A percentile compares a stretch with the other conserved stretches of the same genome.
These are phyloP conservation scores for Gossypium schwendimanii DNA, from an alignment of 441 rosid species.

Conservation along the genomic window DNA sequence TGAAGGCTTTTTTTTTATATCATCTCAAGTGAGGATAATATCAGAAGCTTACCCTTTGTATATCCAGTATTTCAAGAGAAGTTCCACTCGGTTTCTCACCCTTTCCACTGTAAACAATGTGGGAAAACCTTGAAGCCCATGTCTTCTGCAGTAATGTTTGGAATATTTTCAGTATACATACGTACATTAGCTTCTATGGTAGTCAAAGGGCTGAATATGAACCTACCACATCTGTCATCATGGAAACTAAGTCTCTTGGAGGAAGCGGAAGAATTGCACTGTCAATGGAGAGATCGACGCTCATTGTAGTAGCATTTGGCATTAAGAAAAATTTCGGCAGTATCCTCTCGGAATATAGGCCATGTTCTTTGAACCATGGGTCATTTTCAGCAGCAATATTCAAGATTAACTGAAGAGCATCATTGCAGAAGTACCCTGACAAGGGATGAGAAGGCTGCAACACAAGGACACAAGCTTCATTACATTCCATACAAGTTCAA, in stretches of 20 bases:
- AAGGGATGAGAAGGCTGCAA: background rate
- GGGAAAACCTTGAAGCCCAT: background rate
- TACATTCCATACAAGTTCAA: background rate
- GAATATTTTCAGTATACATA: too few relatives aligned
- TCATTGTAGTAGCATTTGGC: background rate
- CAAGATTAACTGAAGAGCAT: background rate
- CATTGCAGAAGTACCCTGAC: too few relatives aligned
- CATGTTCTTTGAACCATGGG: background rate
- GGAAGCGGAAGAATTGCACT: background rate
- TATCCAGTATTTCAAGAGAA: background rate
- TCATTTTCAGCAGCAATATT: background rate
- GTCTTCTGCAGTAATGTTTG: background rate
- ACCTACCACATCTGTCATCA: background rate
- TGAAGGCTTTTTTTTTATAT: background rate
- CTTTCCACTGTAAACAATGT: background rate
- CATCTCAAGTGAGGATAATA: background rate
- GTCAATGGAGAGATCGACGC: background rate
- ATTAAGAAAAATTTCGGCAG: background rate
- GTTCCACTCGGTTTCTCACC: background rate
- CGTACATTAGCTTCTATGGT: too few relatives aligned
- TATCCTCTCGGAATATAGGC: background rate
- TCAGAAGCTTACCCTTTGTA: background rate
- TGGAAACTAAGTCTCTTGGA: background rate
- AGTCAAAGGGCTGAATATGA: background rate
- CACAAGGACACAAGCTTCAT: background rate